Evolutionary conservation across 768 basidiomycete species (phyloP), one percentile per base, ranked within the genome.

Genomic region (Panaeolus papilionaceus): DNA sequence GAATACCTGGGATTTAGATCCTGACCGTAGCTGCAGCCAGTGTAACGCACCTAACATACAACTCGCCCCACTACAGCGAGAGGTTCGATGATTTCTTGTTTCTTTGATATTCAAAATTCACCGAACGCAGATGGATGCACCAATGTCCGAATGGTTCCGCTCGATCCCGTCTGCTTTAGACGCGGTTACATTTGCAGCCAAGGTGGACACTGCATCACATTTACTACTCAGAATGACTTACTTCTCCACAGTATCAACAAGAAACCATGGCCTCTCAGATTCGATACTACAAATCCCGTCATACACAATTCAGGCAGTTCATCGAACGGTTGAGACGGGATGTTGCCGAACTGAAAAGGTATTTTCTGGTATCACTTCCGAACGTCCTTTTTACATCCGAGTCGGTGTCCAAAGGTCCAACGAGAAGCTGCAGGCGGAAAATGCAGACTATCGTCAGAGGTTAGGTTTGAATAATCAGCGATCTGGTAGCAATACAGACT

Each of bases 121-220:
- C 42, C 67, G 33, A 33, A 5, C 62, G 26, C 71, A 95, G 93
- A 85, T 95, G 85, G 92, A 92, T 9, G 79, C 84, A 1, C 93
- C 93, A 0, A 93, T 95, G 91, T 88, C 89, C 11, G 85, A 90
- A 38, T 94, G 93, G 93, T 95, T 95, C 79, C 82, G 83, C 10
- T 84, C 88, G 39, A 77, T 91, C 37, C 88, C 92, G 8, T 78
- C 81, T 65, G 79, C 86, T 2, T 77, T 94, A 37, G 92, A 95
- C 73, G 75, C 83, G 28, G 77, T 92, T 33, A 88, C 92, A 47
- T 86, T 85, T 71, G 86, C 93, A 18, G 84, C 86, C 63, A 92
- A 91, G 84, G 93, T 91, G 73, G 65, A 66, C 65, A 49, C 38
- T 37, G 28, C 11, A 20, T 63, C 38, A 37, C n/a, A 45, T 38